These are phyloP conservation scores for Inonotus obliquus DNA, from an alignment of 1,284 basidiomycete genomes.

Conservation along the genomic window DNA sequence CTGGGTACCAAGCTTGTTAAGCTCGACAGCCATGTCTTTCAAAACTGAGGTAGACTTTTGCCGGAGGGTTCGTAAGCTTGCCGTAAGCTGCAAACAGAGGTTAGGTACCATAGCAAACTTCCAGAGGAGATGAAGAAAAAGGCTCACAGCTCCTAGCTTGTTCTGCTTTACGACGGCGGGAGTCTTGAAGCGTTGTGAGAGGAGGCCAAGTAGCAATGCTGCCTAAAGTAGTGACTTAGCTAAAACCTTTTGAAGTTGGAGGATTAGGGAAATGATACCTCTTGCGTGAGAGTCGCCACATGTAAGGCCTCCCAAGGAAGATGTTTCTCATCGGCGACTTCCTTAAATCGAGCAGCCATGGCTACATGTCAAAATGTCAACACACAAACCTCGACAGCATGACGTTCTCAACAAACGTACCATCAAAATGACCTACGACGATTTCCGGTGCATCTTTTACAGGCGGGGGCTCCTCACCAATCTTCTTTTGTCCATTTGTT, in stretches of 20 bases:
- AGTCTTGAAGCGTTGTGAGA: conserved; percentile 66
- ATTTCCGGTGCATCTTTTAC: conserved; percentile 55
- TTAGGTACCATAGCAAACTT: neutral
- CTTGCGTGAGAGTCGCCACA: conserved; percentile 65
- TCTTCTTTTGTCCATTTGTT: conserved; percentile 49
- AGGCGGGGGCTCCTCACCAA: conserved; percentile 56
- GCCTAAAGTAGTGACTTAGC: conserved; percentile 46
- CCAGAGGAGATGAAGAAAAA: neutral
- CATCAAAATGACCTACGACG: conserved; percentile 56
- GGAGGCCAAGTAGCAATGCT: conserved; percentile 58
- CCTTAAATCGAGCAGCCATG: conserved; percentile 49
- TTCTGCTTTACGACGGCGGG: conserved; percentile 63
- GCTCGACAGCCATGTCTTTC: conserved; percentile 48
- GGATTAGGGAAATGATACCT: conserved; percentile 39
- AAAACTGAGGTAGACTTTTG: conserved; percentile 45
- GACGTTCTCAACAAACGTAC: conserved; percentile 30
- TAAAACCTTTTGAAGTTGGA: conserved; percentile 6
- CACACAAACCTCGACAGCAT: neutral
- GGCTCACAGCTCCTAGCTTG: conserved; percentile 58
- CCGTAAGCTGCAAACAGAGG: conserved; percentile 46
- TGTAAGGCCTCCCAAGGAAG: conserved; percentile 58
- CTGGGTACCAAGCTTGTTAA: conserved; percentile 46
- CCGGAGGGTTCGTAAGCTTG: conserved; percentile 60
- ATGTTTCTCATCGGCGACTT: conserved; percentile 33
- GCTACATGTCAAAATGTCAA: conserved; percentile 30